Conservation (phyloP, 2,329 filamentous ascomycete species). For the Xylariaceae sp. region DNA sequence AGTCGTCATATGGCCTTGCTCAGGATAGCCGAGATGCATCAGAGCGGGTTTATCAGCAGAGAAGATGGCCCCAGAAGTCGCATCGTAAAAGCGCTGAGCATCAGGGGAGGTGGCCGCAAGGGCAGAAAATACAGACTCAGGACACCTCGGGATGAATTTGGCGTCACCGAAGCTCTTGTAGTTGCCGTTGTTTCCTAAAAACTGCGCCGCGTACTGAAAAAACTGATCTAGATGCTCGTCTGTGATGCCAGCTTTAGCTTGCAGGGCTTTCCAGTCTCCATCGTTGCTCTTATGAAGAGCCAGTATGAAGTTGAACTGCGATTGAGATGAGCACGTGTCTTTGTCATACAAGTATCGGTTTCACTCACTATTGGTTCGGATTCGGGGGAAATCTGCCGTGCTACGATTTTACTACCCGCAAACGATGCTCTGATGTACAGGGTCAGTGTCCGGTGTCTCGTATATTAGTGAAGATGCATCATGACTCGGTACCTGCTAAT, state of each 20-base stretch:
- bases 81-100: slow-evolving; percentile 65
- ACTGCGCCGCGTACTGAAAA: slow-evolving; percentile 76
- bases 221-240: slow-evolving; percentile 68
- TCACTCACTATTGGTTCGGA: slow-evolving; percentile 66
- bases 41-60: slow-evolving; percentile 63
- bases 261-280: slow-evolving; percentile 73
- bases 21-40: slow-evolving; percentile 76
- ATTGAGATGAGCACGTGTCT: slow-evolving; percentile 14
- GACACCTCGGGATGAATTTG: slow-evolving; percentile 78
- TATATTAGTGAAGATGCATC: slow-evolving; percentile 23
- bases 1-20: slow-evolving; percentile 75
- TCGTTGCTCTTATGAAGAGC: slow-evolving; percentile 66
- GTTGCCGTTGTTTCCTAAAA: slow-evolving; percentile 80
- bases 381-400: slow-evolving; percentile 81
- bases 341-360: background rate
- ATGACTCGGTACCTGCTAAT: slow-evolving; percentile 67
- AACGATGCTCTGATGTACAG: slow-evolving; percentile 66
- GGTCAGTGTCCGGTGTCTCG: slow-evolving; percentile 2
- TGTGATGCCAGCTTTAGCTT: slow-evolving; percentile 64
- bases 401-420: slow-evolving; percentile 74
- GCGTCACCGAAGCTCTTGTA: slow-evolving; percentile 87
- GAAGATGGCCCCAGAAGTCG: slow-evolving; percentile 73
- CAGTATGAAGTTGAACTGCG: slow-evolving; percentile 73
- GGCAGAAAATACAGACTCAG: slow-evolving; percentile 64
- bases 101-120: slow-evolving; percentile 64